phyloP scores from a whole-genome alignment of 2,329 filamentous ascomycete species.

The Basipetospora chlamydospora region DNA sequence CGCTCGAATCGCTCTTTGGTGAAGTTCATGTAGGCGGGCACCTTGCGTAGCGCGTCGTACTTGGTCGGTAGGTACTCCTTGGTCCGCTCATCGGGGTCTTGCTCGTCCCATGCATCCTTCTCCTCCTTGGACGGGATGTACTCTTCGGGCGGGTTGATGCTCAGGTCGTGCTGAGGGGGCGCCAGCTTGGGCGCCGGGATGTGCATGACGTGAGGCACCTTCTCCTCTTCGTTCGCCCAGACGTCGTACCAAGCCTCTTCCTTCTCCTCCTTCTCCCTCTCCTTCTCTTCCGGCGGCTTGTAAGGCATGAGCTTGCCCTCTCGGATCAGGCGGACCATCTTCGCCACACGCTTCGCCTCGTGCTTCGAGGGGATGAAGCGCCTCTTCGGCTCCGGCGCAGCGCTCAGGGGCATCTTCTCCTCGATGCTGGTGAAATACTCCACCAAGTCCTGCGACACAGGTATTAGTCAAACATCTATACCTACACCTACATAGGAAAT shows the following conservation, averaged over 20 bases:
- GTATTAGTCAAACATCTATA: background rate
- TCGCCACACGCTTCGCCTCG: constrained; percentile 91
- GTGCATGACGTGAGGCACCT: constrained; percentile 80
- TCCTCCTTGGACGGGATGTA: constrained; percentile 82
- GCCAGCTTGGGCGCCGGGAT: constrained; percentile 87
- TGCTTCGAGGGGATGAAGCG: constrained; percentile 94
- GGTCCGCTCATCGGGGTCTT: constrained; percentile 80
- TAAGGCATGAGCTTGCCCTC: constrained; percentile 91
- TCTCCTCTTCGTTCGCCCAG: constrained; percentile 82
- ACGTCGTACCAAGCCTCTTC: constrained; percentile 70
- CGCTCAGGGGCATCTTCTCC: constrained; percentile 88
- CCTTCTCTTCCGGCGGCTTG: constrained; percentile 52
- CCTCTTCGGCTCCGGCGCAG: constrained; percentile 89
- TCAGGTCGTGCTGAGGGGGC: constrained; percentile 87
- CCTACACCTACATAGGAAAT: background rate
- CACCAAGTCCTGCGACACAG: constrained; percentile 55
- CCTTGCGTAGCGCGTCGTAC: constrained; percentile 72
- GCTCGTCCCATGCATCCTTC: constrained; percentile 68
- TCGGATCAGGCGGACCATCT: constrained; percentile 87
- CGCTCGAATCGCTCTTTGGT: constrained; percentile 95
- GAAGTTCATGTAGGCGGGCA: constrained; percentile 79
- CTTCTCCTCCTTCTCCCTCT: constrained; percentile 58
- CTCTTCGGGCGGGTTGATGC: constrained; percentile 90
- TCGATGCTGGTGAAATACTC: constrained; percentile 86
- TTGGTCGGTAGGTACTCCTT: constrained; percentile 76